A percentile compares a stretch with the other conserved stretches of the same genome.
Conservation (phyloP, 2,329 filamentous ascomycete species). For the Colletotrichum coccodes region DNA sequence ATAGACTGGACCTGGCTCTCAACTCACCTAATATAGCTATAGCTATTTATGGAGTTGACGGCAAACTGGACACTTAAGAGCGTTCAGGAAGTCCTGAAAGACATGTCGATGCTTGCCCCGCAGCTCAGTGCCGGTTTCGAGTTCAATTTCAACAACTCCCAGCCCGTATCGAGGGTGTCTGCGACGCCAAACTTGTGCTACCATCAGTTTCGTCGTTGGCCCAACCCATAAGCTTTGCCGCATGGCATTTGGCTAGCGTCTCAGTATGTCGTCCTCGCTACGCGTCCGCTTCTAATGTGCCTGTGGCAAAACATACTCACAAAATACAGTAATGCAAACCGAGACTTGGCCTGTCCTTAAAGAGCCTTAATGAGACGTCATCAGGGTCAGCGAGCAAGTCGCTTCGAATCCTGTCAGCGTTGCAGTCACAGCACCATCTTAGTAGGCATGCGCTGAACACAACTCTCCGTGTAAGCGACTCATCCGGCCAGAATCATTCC, state of each 20-base stretch:
- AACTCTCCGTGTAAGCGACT: no score
- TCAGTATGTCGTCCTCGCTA: constrained; percentile 14
- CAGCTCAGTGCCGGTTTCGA: constrained; percentile 17
- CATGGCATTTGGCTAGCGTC: not conserved
- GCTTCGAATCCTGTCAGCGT: constrained; percentile 1
- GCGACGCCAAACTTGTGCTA: constrained; percentile 20
- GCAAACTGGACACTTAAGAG: constrained; percentile 13
- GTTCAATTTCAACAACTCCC: constrained; percentile 14
- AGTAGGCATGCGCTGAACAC: not conserved
- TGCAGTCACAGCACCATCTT: constrained; percentile 8
- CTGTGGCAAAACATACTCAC: constrained; percentile 6
- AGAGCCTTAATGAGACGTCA: constrained; percentile 10
- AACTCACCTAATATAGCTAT: not conserved
- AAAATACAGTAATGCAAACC: constrained; percentile 2
- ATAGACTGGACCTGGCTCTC: rapidly evolving
- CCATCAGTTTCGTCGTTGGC: not conserved
- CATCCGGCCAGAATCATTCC: not conserved
- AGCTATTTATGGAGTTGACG: constrained; percentile 23
- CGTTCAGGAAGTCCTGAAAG: constrained; percentile 2
- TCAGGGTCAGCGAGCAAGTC: constrained; percentile 20
- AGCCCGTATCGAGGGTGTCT: constrained; percentile 8
- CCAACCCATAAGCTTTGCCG: not conserved
- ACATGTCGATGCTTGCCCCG: constrained; percentile 5
- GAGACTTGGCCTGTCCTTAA: constrained; percentile 4
- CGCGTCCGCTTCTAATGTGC: constrained; percentile 9